Base-by-base conservation (phyloP, 2,329 filamentous ascomycete species). In the Cordyceps javanica region DNA sequence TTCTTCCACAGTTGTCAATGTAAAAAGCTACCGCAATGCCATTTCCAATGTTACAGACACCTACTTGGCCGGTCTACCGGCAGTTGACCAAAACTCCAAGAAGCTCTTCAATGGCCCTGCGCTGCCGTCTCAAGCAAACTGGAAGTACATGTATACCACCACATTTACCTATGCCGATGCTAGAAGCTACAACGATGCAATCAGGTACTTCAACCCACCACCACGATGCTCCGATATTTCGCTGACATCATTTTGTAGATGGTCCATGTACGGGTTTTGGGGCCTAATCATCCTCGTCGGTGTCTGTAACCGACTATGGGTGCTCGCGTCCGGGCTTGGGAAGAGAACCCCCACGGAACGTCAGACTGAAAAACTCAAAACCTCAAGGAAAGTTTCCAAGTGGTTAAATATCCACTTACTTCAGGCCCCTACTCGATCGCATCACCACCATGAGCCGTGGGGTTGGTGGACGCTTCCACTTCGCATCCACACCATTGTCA, bases 401-500 rank as follows among this genome's bases (percentile, higher is more conserved):
- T 53, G 32, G 46, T 3, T 56, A 14, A 63, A 59, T 21, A 39
- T 63, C 11, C 42, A 60, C n/a, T 55, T 62, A 41, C 51, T 55
- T 7, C 41, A 55, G 21, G 41, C 61, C 7, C 61, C 61, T 10
- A 63, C 61, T 8, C 55, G 60, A 32, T 54, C 39, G 9, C 57
- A 60, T 26, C 60, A 63, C 19, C 61, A 63, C 21, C 60, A 62
- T 21, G 60, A 63, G 45, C 50, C 61, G 1, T 42, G 72, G 44
- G 70, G 70, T 13, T 74, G 71, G 69, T 72, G 67, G 61, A 71
- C 69, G 1, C 65, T 73, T 6, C 71, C 71, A 3, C 69, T 71
- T 8, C 63, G 72, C 9, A 55, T 72, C 32, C 68, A 74, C 57
- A 69, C 65, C 23, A 38, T 72, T 3, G 68, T 69, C 34, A 69